Evolutionary conservation across 2,329 filamentous ascomycete genomes (phyloP).

Genomic region (Ramichloridium luteum): DNA sequence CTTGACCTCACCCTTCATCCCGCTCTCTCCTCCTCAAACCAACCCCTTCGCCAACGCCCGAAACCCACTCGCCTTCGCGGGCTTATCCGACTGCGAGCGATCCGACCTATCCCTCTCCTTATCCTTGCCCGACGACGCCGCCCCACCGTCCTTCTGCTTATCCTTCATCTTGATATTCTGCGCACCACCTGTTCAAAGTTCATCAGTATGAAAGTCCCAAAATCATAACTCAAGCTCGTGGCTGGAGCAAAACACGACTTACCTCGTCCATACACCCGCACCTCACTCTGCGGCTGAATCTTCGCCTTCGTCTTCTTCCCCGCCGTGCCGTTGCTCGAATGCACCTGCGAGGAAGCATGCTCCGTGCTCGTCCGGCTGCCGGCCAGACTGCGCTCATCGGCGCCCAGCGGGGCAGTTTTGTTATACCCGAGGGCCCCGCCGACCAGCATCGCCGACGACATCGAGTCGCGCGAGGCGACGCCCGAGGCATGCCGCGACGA

Average conservation of each 20-base stretch:
- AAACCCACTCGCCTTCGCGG: neutral
- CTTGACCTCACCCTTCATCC: too few relatives aligned
- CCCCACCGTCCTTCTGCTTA: slow-evolving; percentile 27
- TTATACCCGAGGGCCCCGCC: slow-evolving; percentile 13
- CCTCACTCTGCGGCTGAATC: slow-evolving; percentile 36
- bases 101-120: neutral
- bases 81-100: neutral
- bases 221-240: too few relatives aligned
- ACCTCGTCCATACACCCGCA: slow-evolving; percentile 45
- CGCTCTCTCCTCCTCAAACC: too few relatives aligned
- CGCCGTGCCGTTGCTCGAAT: too few relatives aligned
- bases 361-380: slow-evolving; percentile 22
- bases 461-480: too few relatives aligned
- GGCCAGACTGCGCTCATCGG: slow-evolving; percentile 18
- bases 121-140: neutral
- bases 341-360: slow-evolving; percentile 8
- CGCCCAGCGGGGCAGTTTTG: slow-evolving; percentile 17
- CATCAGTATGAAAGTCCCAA: too few relatives aligned
- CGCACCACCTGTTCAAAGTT: slow-evolving; percentile 30
- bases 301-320: slow-evolving; percentile 29
- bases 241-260: slow-evolving; percentile 19
- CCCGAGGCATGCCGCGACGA: too few relatives aligned
- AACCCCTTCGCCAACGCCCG: neutral
- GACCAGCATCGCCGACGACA: slow-evolving; percentile 24
- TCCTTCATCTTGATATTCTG: slow-evolving; percentile 43